Percentiles rank a stretch among this genome's conserved stretches.
These are phyloP conservation scores for Colletotrichum sp. DNA, from an alignment of 2,329 filamentous ascomycete genomes.

Conservation along the genomic window DNA sequence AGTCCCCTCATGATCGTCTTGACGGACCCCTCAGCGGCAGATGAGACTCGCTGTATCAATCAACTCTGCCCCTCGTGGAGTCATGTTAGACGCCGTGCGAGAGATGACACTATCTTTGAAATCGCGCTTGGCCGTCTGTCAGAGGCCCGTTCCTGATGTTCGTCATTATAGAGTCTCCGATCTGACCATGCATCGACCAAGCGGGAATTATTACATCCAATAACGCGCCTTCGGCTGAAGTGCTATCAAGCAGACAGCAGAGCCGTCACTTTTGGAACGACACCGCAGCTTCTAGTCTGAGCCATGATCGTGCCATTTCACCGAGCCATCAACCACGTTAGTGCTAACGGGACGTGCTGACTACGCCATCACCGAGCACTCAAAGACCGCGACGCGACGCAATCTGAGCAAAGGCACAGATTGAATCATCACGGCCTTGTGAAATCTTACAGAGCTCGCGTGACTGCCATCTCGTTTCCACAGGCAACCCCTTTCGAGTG, in stretches of 20 bases:
- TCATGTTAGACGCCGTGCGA: constrained; percentile 4
- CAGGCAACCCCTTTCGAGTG: constrained; percentile 8
- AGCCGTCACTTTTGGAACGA: neutral
- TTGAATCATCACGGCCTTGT: neutral
- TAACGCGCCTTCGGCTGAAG: neutral
- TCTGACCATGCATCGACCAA: constrained; percentile 1
- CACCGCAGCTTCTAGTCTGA: neutral
- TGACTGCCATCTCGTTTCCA: neutral
- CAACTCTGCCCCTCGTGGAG: neutral
- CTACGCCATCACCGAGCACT: neutral
- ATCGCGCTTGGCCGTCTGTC: constrained; percentile 12
- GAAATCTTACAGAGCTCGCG: neutral
- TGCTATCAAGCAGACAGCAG: neutral
- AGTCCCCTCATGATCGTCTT: constrained; percentile 8
- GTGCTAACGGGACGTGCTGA: neutral
- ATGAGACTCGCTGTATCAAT: constrained; percentile 3
- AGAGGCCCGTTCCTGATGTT: constrained; percentile 12
- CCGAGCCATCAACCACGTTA: neutral
- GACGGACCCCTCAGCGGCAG: constrained; percentile 6
- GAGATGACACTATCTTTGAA: constrained; percentile 1
- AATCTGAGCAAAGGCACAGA: neutral
- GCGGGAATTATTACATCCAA: neutral
- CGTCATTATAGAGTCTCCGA: constrained; percentile 7
- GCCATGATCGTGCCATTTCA: neutral
- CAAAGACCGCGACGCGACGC: neutral